Evolutionary conservation across 257 asterid genomes (phyloP), one percentile per base, ranked within the genome.

Genomic region (Nicotiana undulata): DNA sequence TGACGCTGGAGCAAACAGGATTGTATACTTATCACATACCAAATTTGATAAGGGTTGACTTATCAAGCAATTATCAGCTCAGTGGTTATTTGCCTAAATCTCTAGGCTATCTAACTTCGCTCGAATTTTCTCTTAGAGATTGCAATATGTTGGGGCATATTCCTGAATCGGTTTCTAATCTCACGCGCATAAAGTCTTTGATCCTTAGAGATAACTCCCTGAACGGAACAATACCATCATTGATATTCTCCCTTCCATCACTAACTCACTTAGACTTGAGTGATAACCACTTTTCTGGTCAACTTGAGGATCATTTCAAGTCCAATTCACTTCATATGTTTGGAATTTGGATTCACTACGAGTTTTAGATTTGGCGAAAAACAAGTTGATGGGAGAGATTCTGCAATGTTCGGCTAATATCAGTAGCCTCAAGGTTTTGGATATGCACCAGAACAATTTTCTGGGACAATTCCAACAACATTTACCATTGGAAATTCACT

Each of bases 111-210:
- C 40, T 81, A 79, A 37, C 34, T 31, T 81, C 64, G 5, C 59
- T 77, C 81, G 16, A 46, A 13, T 29, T 29, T 29, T 29, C 31
- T 12, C 65, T 85, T 63, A 24, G 78, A 18, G 49, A 31, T 68
- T 81, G 87, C 65, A 77, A 77, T 22, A 20, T 82, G 2, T 76
- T 28, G 77, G 77, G 86, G 49, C 17, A 77, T 1, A 68, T 85
- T 76, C 84, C 88, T 2, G 26, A 59, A 68, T 79, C 86, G 44
- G 60, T 83, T 18, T 79, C 81, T 32, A 85, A 85, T 74, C 84
- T 85, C 37, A 76, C 82, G 12, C 74, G 20, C 44, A 34, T 85
- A 34, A 26, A 55, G 26, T 1, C 18, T 16, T 52, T 85, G 79
- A 1, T 13, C 22, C 82, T 85, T 61, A 1, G 3, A 3, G 12